These are phyloP conservation scores for Triticum timopheevii DNA, from an alignment of 176 grass and related monocot genomes.

Conservation along the genomic window DNA sequence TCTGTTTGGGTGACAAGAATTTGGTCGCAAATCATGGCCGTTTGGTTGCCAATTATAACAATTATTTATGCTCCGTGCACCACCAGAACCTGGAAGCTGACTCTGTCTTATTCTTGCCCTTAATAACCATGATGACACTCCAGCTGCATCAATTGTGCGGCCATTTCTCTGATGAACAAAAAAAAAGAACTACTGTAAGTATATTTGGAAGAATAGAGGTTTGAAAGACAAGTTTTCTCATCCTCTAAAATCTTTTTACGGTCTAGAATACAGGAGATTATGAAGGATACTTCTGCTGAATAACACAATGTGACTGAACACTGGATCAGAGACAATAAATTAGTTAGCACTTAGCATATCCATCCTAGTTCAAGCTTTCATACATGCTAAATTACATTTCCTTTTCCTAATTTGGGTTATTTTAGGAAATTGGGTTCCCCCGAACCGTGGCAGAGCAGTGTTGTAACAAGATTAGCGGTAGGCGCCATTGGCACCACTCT, in stretches of 20 bases:
- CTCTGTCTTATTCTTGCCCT: slow-evolving; percentile 29
- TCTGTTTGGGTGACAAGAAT: slow-evolving; percentile 9
- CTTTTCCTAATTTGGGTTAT: background rate
- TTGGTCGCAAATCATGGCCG: slow-evolving; percentile 18
- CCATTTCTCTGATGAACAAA: slow-evolving; percentile 40
- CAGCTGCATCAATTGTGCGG: background rate
- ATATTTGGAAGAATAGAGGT: background rate
- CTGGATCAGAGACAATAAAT: slow-evolving; percentile 11
- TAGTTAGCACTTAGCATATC: slow-evolving; percentile 24
- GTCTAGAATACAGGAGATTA: background rate
- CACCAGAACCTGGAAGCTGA: slow-evolving; percentile 27
- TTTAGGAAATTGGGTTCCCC: background rate
- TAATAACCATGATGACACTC: slow-evolving; percentile 28
- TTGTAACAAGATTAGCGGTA: slow-evolving; percentile 24
- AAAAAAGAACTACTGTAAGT: slow-evolving; percentile 31
- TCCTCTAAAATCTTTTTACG: background rate
- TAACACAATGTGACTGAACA: slow-evolving; percentile 17
- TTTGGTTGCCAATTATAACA: slow-evolving; percentile 14
- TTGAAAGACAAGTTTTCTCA: slow-evolving; percentile 17
- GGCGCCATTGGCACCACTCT: background rate
- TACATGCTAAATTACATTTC: slow-evolving; percentile 9
- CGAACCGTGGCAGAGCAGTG: background rate
- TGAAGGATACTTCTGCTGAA: slow-evolving; percentile 15
- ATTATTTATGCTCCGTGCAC: slow-evolving; percentile 1
- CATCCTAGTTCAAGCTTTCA: slow-evolving; percentile 27